These are phyloP conservation scores for Eutrema heterophyllum DNA, from an alignment of 345 rosid genomes.

Conservation along the genomic window DNA sequence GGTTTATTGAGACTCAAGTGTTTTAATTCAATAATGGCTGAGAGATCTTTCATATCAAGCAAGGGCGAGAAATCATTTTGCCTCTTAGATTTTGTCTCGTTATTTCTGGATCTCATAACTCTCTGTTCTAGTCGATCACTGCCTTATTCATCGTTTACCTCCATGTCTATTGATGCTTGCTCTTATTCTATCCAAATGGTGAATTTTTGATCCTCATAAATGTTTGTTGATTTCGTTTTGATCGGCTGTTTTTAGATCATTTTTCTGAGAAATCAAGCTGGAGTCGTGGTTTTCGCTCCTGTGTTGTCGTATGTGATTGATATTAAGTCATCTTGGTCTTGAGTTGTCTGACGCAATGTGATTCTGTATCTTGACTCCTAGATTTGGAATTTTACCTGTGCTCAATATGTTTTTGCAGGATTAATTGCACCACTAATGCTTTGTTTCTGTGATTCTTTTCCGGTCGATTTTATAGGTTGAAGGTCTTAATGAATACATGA, in stretches of 20 bases:
- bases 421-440: background rate
- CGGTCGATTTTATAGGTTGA: slow-evolving; percentile 47
- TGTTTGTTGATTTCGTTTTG: background rate
- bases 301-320: background rate
- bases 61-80: background rate
- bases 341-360: background rate
- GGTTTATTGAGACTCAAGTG: background rate
- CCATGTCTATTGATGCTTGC: background rate
- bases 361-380: background rate
- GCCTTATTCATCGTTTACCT: background rate
- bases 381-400: background rate
- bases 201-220: background rate
- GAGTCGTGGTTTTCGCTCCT: too few relatives aligned
- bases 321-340: background rate
- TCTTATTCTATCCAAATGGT: background rate
- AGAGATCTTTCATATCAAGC: background rate
- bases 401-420: background rate
- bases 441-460: background rate
- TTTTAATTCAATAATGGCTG: background rate
- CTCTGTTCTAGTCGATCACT: background rate
- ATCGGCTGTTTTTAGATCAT: background rate
- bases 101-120: background rate
- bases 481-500: slow-evolving; percentile 63
- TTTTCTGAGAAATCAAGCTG: background rate
- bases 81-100: background rate